Conservation (phyloP, 2,329 filamentous ascomycete species). For the Phialophora expanda region DNA sequence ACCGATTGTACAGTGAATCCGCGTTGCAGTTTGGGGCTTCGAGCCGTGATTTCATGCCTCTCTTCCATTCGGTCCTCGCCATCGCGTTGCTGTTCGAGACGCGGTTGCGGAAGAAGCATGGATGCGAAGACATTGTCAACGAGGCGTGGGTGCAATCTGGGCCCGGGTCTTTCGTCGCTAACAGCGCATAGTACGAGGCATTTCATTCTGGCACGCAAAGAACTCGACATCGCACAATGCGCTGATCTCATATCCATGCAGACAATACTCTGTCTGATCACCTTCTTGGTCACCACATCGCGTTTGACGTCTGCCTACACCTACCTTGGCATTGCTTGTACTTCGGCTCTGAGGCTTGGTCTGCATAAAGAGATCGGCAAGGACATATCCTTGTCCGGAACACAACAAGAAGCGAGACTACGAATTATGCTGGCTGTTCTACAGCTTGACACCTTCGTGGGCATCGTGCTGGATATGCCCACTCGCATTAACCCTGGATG, state of each 20-base stretch:
- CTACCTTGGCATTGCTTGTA: conserved; percentile 33
- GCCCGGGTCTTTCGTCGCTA: neutral
- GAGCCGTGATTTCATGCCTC: conserved; percentile 23
- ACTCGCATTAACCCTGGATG: conserved; percentile 29
- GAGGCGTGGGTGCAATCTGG: conserved; percentile 28
- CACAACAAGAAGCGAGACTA: conserved; percentile 25
- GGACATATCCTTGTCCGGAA: conserved; percentile 14
- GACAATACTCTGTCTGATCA: conserved; percentile 26
- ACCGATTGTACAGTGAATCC: conserved; percentile 26
- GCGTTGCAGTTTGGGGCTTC: conserved; percentile 17
- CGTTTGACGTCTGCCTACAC: conserved; percentile 32
- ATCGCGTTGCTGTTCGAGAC: conserved; percentile 30
- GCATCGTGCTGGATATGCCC: conserved; percentile 34
- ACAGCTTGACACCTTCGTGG: conserved; percentile 33
- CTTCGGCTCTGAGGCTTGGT: conserved; percentile 31
- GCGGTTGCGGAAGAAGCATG: conserved; percentile 23
- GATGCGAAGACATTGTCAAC: conserved; percentile 29
- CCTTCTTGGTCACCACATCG: conserved; percentile 35
- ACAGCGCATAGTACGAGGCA: conserved; percentile 23
- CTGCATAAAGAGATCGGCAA: conserved; percentile 27
- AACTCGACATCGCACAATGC: conserved; percentile 30
- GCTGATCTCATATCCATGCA: conserved; percentile 33
- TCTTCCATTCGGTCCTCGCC: conserved; percentile 33
- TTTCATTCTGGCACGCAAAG: conserved; percentile 25
- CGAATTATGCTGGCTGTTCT: conserved; percentile 30